These are phyloP conservation scores for Nadsonia fulvescens DNA, from an alignment of 805 yeast genomes.

Conservation along the genomic window DNA sequence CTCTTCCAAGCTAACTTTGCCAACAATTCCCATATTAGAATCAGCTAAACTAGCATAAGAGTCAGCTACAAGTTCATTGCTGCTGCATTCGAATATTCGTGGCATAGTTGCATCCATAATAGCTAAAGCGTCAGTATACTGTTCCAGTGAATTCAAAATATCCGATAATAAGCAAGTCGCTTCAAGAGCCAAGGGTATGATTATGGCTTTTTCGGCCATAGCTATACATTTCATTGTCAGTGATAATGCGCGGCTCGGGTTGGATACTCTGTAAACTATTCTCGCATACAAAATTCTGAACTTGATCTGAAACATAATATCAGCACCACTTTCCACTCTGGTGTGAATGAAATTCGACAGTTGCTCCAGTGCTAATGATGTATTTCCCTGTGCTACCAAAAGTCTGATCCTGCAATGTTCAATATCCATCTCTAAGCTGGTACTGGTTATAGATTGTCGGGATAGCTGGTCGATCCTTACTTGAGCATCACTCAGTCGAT, in stretches of 20 bases:
- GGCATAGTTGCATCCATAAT: constrained; percentile 29
- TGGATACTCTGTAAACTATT: constrained; percentile 4
- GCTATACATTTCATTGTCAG: constrained; percentile 31
- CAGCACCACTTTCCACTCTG: constrained; percentile 27
- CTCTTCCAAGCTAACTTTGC: too few relatives aligned
- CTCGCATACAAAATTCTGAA: constrained; percentile 28
- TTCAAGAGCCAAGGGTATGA: constrained; percentile 27
- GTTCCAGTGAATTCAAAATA: constrained; percentile 25
- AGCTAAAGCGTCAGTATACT: constrained; percentile 25
- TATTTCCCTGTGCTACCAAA: constrained; percentile 7
- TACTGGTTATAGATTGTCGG: neutral
- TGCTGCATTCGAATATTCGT: constrained; percentile 23
- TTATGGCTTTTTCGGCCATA: constrained; percentile 28
- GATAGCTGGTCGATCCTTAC: constrained; percentile 5
- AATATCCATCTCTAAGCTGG: constrained; percentile 5
- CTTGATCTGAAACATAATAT: constrained; percentile 27
- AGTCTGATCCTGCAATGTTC: constrained; percentile 14
- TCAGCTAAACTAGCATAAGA: constrained; percentile 21
- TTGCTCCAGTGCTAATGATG: constrained; percentile 10
- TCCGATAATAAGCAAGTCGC: constrained; percentile 29
- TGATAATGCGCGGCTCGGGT: constrained; percentile 33
- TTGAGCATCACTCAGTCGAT: constrained; percentile 4
- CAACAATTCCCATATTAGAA: constrained; percentile 11
- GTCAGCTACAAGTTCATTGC: constrained; percentile 23
- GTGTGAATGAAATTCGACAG: constrained; percentile 12